These are phyloP conservation scores for Stylonectria norvegica DNA, from an alignment of 2,329 filamentous ascomycete species.

Conservation along the genomic window DNA sequence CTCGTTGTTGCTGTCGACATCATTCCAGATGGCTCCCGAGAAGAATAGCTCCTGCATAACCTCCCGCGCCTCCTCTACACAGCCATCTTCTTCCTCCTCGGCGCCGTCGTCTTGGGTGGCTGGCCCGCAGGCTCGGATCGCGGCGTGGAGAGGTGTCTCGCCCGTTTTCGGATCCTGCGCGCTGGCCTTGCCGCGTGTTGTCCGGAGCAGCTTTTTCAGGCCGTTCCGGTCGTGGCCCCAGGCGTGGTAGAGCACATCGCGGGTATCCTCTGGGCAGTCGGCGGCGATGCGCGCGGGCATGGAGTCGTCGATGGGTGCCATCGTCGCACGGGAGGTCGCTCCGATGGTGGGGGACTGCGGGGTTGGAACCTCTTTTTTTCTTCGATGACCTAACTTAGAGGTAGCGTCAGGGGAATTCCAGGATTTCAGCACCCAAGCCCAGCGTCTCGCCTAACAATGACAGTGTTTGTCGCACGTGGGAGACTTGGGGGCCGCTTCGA, in stretches of 20 bases:
- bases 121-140: constrained; percentile 70
- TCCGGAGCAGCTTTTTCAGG: constrained; percentile 67
- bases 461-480: too few relatives aligned
- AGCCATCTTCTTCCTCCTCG: constrained; percentile 36
- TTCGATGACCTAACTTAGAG: too few relatives aligned
- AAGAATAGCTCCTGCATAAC: constrained; percentile 75
- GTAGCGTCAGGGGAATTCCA: too few relatives aligned
- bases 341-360: constrained; percentile 6
- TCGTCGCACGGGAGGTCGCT: too few relatives aligned
- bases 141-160: constrained; percentile 84
- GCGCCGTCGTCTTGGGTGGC: constrained; percentile 25
- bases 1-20: constrained; percentile 80
- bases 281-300: constrained; percentile 51
- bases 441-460: too few relatives aligned
- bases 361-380: too few relatives aligned
- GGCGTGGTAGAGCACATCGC: constrained; percentile 51
- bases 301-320: constrained; percentile 46
- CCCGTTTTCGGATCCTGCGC: constrained; percentile 82
- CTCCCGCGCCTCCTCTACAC: constrained; percentile 59
- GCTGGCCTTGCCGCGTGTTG: constrained; percentile 60
- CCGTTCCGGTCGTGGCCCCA: constrained; percentile 61
- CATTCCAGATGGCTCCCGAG: constrained; percentile 96
- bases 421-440: too few relatives aligned
- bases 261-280: constrained; percentile 48
- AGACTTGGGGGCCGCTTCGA: too few relatives aligned